Base-by-base conservation (phyloP, 2,329 filamentous ascomycete species). In the Nakataea oryzae region DNA sequence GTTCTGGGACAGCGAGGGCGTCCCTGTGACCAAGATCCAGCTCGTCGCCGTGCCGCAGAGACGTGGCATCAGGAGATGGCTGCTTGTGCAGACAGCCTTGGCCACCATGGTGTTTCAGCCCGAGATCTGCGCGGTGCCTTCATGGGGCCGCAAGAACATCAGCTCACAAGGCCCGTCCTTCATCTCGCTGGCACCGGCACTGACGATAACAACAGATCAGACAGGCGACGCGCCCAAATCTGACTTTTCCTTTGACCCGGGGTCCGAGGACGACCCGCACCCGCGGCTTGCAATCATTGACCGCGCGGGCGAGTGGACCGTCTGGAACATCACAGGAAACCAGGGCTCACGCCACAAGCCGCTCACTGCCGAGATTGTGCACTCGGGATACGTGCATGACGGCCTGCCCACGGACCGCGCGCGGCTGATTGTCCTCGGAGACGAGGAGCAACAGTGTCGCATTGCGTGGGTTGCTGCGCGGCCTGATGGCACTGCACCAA, bases 271-370 rank as follows among this genome's bases (percentile, higher is more conserved):
- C 70, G 83, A 78, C 63, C 74, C 76, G 13, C 80, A 77, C 21
- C 80, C 84, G 1, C 86, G 89, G 67, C 74, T 92, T 61, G 86
- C 80, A 21, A 76, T 91, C 29, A 76, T 92, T 24, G 87, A 92
- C 67, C 78, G 84, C 60, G 74, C 74, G 41, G 88, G 88, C 1
- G 77, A 76, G 63, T 93, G 89, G 89, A 85, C 77, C 56, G 72
- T 91, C 4, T 91, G 87, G 85, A 79, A 88, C 64, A 74, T 88
- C 28, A 66, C 67, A 14, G 76, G 74, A 61, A 76, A 63, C 34
- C 69, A 64, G 69, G 71, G 73, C 24, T 69, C 71, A 13, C 69
- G 72, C 27, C 71, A 73, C 26, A 74, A 70, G 32, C 72, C 68
- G 11, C 66, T 74, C 68, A 62, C 24, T 71, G 72, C 60, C 75